phyloP scores from a whole-genome alignment of 345 rosid genomes.

The Aurinia saxatilis region DNA sequence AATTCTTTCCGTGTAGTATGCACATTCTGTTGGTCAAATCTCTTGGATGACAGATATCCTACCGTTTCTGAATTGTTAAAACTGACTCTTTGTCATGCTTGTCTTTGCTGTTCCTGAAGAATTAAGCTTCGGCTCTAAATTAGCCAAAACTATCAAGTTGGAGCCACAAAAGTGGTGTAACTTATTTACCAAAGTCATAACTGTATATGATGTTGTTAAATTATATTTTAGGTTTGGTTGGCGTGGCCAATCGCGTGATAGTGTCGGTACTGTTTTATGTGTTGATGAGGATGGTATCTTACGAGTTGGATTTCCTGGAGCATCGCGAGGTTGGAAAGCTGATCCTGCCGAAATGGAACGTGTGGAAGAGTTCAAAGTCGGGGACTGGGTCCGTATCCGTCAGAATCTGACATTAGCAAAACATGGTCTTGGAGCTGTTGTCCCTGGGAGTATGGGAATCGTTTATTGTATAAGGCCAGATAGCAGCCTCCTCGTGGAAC shows the following conservation, averaged over 20 bases:
- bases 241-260: constrained; percentile 88
- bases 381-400: constrained; percentile 98
- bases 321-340: constrained; percentile 99
- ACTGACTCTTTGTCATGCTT: not conserved
- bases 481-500: constrained; percentile 77
- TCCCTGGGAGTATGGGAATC: constrained; percentile 95
- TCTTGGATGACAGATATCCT: not conserved
- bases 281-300: constrained; percentile 99
- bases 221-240: constrained; percentile 76
- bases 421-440: constrained; percentile 89
- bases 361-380: constrained; percentile 98
- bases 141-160: constrained; percentile 2
- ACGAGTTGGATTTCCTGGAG: constrained; percentile 99
- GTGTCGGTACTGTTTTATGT: constrained; percentile 91
- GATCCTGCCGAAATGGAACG: constrained; percentile 99
- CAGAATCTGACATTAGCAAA: constrained; percentile 86
- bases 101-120: not conserved
- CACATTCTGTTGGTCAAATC: not conserved
- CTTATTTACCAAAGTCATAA: constrained; percentile 7
- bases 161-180: constrained; percentile 3
- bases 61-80: not conserved
- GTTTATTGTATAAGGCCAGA: constrained; percentile 95
- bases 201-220: constrained; percentile 11
- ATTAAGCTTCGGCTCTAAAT: not conserved
- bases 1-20: constrained; percentile 1